Base-by-base conservation (phyloP, 2,329 filamentous ascomycete species). In the Pseudophaeomoniella oleicola region DNA sequence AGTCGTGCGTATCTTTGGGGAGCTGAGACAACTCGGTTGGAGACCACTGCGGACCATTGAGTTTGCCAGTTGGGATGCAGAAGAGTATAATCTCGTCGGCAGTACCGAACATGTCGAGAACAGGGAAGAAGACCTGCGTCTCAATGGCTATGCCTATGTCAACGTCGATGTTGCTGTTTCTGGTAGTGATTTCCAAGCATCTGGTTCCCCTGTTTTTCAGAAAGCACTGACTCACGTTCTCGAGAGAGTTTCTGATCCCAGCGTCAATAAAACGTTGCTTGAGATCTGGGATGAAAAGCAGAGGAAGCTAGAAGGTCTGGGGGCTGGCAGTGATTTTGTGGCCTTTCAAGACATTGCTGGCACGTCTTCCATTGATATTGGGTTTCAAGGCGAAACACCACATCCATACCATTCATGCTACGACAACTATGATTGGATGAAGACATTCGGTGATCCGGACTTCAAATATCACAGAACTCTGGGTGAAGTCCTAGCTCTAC, bases 1-100 rank as follows among this genome's bases (percentile, higher is more conserved):
- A 60, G 69, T 96, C 39, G 78, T 82, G 15, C 77, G 81, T 32
- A 76, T 94, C 34, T 83, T 98, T 49, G 85, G 86, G 30, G 75
- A 84, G 44, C 70, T 96, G 12, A 67, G 78, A 15, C 59, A 67
- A 12, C 72, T 76, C 39, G 88, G 87, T 37, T 98, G 90, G 90
- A 72, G 82, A 16, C 90, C 90, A 1, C 66, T 93, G 12, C 79
- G 90, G n/a, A 92, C 85, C 3, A 93, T 98, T 44, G 82, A 93
- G 55, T 96, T 98, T 56, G 86, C 87, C 51, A 94, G 84, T 19
- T 98, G 90, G 90, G 90, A 98, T 55, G 90, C 75, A 3, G 80
- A 80, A 47, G 85, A 88, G 57, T 96, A 94, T 63, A 94, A 94
- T 57, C 64, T 90, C 32, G 82, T 94, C 39, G 90, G 90, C 5